Base-by-base conservation (phyloP, 345 rosid genomes). In the Aethionema arabicum region DNA sequence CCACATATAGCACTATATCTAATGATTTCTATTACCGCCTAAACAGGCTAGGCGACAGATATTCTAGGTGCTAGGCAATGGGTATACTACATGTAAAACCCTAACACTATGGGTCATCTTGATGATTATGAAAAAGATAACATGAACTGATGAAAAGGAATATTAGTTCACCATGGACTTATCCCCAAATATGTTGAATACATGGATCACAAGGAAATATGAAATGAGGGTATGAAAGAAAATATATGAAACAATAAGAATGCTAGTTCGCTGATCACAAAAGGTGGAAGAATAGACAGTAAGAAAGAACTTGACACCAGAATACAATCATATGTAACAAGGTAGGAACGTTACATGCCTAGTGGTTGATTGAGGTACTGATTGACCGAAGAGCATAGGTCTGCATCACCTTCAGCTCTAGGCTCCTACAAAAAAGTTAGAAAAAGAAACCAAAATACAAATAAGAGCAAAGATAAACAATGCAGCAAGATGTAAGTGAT, bases 301-400 rank as follows among this genome's bases (percentile, higher is more conserved):
- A 56, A 14, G 48, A 47, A 45, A 14, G 35, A 56, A 11, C 45
- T 32, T 66, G 32, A 15, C 56, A 32, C 59, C 31, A 54, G 4
- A 6, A 36, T 12, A 12, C 5, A 35, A 54, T 36, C 42, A 29
- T 31, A 32, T 44, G 36, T 37, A 32, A 63, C 51, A 46, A 70
- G 68, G 65, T 47, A 67, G 42, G 44, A 43, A 59, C 37, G 50
- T 48, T 46, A 72, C 52, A 45, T 79, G 88, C 96, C 97, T 78
- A 92, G 62, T 51, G 91, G 95, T 68, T 72, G 81, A 72, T 92
- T 92, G 42, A 89, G 78, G 71, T 68, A 69, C 63, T 77, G 72
- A 72, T 89, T 92, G 59, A 89, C 85, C 29, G 90, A 71, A 75
- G 70, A 62, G 74, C 97, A 89, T 44, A 92, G 40, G 57, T 77